These are phyloP conservation scores for Suillus subaureus DNA, from an alignment of 768 basidiomycete species.

Conservation along the genomic window DNA sequence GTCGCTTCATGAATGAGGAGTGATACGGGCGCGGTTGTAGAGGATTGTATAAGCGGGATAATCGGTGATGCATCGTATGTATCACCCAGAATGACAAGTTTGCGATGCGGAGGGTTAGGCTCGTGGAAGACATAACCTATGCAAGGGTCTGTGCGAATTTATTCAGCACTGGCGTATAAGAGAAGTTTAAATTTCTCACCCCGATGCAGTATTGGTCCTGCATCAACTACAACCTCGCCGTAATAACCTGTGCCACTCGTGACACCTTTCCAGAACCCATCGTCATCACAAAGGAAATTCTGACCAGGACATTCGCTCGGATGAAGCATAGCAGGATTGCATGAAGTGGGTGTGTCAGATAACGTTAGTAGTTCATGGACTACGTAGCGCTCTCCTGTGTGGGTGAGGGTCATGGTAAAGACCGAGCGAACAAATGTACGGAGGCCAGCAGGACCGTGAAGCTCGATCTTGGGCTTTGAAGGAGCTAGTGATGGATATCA, in stretches of 20 bases:
- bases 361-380: constrained; percentile 76
- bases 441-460: constrained; percentile 81
- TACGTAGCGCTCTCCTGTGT: constrained; percentile 60
- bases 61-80: constrained; percentile 66
- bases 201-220: constrained; percentile 76
- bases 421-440: constrained; percentile 73
- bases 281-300: constrained; percentile 54
- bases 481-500: constrained; percentile 1
- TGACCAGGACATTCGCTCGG: constrained; percentile 63
- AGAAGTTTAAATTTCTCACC: constrained; percentile 43
- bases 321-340: constrained; percentile 52
- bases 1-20: constrained; percentile 89
- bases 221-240: constrained; percentile 60
- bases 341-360: constrained; percentile 56
- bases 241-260: constrained; percentile 38
- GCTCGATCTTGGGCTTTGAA: constrained; percentile 55
- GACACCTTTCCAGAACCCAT: constrained; percentile 71
- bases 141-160: constrained; percentile 60
- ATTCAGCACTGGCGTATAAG: constrained; percentile 5
- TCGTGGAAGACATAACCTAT: constrained; percentile 79
- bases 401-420: constrained; percentile 67
- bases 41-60: constrained; percentile 49
- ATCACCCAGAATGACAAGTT: constrained; percentile 78
- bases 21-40: constrained; percentile 46
- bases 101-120: constrained; percentile 48